Base-by-base conservation (phyloP, 768 basidiomycete genomes). In the Cyathus striatus region DNA sequence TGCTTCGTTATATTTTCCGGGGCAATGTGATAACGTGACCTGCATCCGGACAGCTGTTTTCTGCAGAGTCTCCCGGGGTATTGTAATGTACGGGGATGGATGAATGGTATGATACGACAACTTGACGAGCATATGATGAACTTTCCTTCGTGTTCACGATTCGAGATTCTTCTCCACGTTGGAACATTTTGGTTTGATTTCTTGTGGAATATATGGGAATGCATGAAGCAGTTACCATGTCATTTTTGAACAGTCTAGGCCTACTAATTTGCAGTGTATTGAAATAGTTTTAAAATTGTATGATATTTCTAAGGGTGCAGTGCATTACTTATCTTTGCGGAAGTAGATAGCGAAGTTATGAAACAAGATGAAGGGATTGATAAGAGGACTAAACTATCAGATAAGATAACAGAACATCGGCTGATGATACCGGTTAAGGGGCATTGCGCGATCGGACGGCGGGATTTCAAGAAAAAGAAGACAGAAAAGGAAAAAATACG, bases 31-130 rank as follows among this genome's bases (percentile, higher is more conserved):
- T 33, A 7, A 23, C 20, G 10, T 40, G 18, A 16, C 34, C 44
- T 23, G n/a, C 30, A 23, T 21, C 32, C 43, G n/a, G 18, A 26
- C 43, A 69, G 67, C 50, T 69, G 9, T 69, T 70, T 53, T 63
- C 69, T 40, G 69, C 69, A 16, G 69, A 70, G 56, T 68, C 64
- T 33, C 69, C 67, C 18, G 65, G 66, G 18, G 60, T 61, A 40
- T 54, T 68, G 30, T 67, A 54, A 55, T 5, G 25, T 12, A 40
- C 39, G 35, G 44, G 22, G 34, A 22, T 18, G 42, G 42, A 43
- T 30, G 27, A 30, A 9, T n/a, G n/a, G n/a, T 30, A 30, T n/a
- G 27, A 30, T n/a, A n/a, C 27, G 7, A 30, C 9, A 30, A 7
- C n/a, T n/a, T n/a, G 27, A n/a, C 9, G 27, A 30, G 41, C 40